Conservation (phyloP, 179 eudicot genomes). For the Corrigiola litoralis region DNA sequence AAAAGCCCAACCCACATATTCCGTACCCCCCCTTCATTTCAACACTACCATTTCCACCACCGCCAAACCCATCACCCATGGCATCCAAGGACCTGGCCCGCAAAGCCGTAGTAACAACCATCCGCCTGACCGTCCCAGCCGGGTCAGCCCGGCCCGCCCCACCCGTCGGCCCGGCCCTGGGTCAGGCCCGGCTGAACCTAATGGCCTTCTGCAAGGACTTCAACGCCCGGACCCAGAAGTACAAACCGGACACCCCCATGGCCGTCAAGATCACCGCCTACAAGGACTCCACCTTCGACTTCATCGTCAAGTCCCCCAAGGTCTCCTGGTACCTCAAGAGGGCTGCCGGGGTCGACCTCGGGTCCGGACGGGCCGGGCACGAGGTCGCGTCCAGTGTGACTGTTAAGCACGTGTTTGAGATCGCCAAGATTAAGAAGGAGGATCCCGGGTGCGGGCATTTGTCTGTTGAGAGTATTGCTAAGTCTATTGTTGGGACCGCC, state of each 20-base stretch:
- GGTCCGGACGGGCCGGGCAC: slow-evolving; percentile 67
- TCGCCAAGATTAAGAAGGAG: slow-evolving; percentile 75
- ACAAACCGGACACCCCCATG: slow-evolving; percentile 81
- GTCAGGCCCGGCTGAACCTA: slow-evolving; percentile 71
- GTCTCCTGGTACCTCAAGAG: slow-evolving; percentile 82
- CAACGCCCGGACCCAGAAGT: slow-evolving; percentile 86
- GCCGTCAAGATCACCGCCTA: slow-evolving; percentile 70
- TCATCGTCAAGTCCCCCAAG: slow-evolving; percentile 66
- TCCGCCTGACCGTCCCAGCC: slow-evolving; percentile 83
- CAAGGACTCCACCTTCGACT: slow-evolving; percentile 82
- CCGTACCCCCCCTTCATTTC: too few relatives aligned
- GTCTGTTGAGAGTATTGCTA: slow-evolving; percentile 62
- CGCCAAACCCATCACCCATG: slow-evolving; percentile 7
- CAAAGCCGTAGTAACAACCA: slow-evolving; percentile 74
- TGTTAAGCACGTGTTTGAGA: slow-evolving; percentile 77
- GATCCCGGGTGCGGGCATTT: slow-evolving; percentile 67
- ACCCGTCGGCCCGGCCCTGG: slow-evolving; percentile 80
- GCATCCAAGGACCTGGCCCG: slow-evolving; percentile 65
- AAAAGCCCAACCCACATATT: too few relatives aligned
- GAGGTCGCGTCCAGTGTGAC: slow-evolving; percentile 48
- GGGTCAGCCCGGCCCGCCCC: slow-evolving; percentile 76
- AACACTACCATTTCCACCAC: neutral
- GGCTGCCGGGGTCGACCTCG: slow-evolving; percentile 79
- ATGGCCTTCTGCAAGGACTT: slow-evolving; percentile 98
- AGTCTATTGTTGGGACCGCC: slow-evolving; percentile 83